Evolutionary conservation across 2,329 filamentous ascomycete species (phyloP).

Genomic region (Ascochyta koolunga): DNA sequence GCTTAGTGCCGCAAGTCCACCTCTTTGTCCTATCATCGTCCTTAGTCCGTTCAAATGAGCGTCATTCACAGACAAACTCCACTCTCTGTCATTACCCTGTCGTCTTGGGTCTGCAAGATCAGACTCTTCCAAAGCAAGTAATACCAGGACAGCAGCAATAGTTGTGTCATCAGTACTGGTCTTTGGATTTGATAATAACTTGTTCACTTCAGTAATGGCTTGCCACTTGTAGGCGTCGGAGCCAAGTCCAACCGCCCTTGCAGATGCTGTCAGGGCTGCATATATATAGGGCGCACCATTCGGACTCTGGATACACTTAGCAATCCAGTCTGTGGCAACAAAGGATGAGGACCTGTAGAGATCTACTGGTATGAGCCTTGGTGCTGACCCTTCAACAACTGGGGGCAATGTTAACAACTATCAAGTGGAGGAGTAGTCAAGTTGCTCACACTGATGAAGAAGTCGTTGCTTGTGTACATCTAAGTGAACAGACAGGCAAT

Average conservation of each 20-base stretch:
- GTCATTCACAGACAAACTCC: conserved; percentile 26
- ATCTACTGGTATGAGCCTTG: conserved; percentile 38
- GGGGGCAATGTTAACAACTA: conserved; percentile 3
- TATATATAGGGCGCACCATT: conserved; percentile 40
- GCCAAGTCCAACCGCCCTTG: conserved; percentile 25
- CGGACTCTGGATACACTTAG: conserved; percentile 26
- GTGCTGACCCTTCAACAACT: conserved; percentile 32
- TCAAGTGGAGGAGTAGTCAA: not conserved
- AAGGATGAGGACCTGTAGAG: conserved; percentile 24
- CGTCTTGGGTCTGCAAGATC: conserved; percentile 27
- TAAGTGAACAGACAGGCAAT: conserved; percentile 34
- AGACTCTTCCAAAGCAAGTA: conserved; percentile 42
- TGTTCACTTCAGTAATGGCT: conserved; percentile 38
- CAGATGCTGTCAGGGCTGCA: conserved; percentile 32
- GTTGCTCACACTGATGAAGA: conserved; percentile 38
- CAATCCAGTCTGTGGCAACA: conserved; percentile 36
- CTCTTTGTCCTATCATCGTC: conserved; percentile 44
- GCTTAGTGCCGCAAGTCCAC: conserved; percentile 35
- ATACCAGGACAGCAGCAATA: conserved; percentile 41
- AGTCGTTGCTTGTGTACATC: conserved; percentile 25
- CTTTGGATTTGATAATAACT: conserved; percentile 28
- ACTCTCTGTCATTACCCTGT: conserved; percentile 22
- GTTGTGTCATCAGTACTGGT: conserved; percentile 37
- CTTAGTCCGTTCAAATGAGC: conserved; percentile 40
- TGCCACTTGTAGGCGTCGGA: conserved; percentile 36